These are phyloP conservation scores for Acanthamoeba castellanii DNA, from an alignment of 208 protist genomes.

Conservation along the genomic window DNA sequence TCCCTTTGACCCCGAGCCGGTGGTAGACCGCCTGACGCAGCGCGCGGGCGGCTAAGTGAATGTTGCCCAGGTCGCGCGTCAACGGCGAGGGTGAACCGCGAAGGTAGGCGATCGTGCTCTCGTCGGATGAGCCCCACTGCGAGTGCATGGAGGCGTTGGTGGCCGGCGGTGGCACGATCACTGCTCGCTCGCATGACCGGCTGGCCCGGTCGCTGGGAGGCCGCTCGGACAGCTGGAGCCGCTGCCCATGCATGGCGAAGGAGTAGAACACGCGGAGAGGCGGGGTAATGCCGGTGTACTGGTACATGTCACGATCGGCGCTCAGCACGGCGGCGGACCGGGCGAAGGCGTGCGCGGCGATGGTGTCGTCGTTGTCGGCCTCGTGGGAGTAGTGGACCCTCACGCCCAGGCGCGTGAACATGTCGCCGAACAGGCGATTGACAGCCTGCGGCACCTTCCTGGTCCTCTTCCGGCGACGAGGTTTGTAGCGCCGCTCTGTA, in stretches of 20 bases:
- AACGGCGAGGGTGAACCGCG: conserved; percentile 42
- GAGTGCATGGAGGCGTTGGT: conserved; percentile 28
- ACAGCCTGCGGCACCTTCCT: conserved; percentile 17
- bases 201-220: neutral
- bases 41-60: neutral
- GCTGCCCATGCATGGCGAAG: neutral
- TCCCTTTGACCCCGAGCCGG: neutral
- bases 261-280: conserved; percentile 27
- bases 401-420: conserved; percentile 8
- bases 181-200: neutral
- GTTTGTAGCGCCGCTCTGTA: too few relatives aligned
- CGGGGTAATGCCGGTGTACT: conserved; percentile 21
- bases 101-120: neutral
- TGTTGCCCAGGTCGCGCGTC: conserved; percentile 46
- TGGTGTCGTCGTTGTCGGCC: conserved; percentile 55
- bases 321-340: conserved; percentile 20
- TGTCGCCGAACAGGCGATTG: conserved; percentile 41
- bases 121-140: neutral
- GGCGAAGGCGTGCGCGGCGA: neutral
- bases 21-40: conserved; percentile 56
- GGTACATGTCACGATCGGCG: conserved; percentile 59
- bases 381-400: conserved; percentile 28
- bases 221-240: neutral
- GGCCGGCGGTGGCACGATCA: conserved; percentile 25
- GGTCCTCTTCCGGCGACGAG: neutral